These are phyloP conservation scores for Zasmidium angulare DNA, from an alignment of 2,329 filamentous ascomycete species.

Conservation along the genomic window DNA sequence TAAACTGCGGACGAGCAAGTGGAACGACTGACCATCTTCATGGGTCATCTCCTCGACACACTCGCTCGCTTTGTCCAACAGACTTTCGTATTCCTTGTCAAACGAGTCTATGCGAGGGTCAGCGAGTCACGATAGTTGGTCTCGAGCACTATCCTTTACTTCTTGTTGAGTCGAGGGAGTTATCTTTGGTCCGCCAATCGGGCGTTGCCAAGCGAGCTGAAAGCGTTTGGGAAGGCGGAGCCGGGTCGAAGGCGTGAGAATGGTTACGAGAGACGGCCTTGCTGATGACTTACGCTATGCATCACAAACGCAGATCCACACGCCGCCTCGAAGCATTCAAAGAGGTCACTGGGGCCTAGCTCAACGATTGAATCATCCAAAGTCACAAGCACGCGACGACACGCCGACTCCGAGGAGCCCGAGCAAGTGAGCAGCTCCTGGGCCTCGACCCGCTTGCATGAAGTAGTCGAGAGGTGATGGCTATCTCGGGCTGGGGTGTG, in stretches of 20 bases:
- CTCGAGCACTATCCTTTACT: not conserved
- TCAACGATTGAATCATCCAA: too few relatives aligned
- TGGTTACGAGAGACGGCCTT: not conserved
- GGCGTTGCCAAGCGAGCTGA: not conserved
- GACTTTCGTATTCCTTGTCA: not conserved
- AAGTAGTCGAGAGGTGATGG: constrained; percentile 16
- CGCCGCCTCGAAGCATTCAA: not conserved
- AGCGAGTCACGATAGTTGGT: not conserved
- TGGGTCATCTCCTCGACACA: not conserved
- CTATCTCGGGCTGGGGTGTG: constrained; percentile 51
- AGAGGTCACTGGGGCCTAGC: too few relatives aligned
- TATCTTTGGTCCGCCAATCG: not conserved
- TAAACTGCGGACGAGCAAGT: not conserved
- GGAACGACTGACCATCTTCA: not conserved
- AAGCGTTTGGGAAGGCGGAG: not conserved
- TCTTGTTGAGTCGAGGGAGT: not conserved
- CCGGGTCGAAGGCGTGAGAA: not conserved
- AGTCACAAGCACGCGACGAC: not conserved
- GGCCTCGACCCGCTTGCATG: not conserved
- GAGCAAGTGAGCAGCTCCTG: not conserved
- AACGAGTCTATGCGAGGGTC: not conserved
- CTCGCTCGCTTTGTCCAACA: not conserved
- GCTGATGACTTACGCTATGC: not conserved
- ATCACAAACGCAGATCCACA: not conserved
- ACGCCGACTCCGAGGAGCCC: not conserved